Evolutionary conservation across 331 rosid species (phyloP).

Genomic region (Acacia concinna): DNA sequence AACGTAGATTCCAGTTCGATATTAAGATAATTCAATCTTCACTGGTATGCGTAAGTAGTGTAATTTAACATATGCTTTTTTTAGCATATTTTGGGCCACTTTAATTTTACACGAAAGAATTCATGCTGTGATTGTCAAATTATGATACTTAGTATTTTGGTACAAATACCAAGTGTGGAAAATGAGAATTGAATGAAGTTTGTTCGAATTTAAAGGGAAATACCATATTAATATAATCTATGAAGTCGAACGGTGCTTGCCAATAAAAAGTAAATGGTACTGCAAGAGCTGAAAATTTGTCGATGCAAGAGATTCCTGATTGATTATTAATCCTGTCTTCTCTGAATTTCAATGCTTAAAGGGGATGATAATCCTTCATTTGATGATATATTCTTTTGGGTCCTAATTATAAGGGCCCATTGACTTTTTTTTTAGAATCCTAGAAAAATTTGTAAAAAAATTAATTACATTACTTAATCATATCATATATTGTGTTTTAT

Average conservation of each 20-base stretch:
- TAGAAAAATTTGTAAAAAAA: too few relatives aligned
- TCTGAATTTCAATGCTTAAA: neutral
- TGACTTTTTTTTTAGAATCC: too few relatives aligned
- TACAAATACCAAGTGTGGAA: neutral
- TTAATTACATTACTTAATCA: too few relatives aligned
- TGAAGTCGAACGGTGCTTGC: neutral
- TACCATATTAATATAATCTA: neutral
- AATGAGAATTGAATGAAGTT: neutral
- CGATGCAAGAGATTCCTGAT: too few relatives aligned
- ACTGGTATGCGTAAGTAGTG: neutral
- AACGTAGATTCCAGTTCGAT: conserved; percentile 20
- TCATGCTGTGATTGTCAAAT: neutral
- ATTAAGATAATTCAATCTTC: conserved; percentile 2
- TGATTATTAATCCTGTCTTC: neutral
- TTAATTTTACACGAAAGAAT: neutral
- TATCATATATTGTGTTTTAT: too few relatives aligned
- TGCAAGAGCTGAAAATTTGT: too few relatives aligned
- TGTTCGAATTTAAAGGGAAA: neutral
- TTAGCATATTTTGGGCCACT: neutral
- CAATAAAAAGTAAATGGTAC: too few relatives aligned
- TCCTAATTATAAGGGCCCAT: too few relatives aligned
- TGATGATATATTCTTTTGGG: too few relatives aligned
- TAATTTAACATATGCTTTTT: neutral
- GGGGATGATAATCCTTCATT: neutral
- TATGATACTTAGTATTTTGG: neutral